Percentiles rank a stretch among this genome's conserved stretches.
These are phyloP conservation scores for Berkeleyomyces basicola DNA, from an alignment of 2,329 filamentous ascomycete genomes.

Conservation along the genomic window DNA sequence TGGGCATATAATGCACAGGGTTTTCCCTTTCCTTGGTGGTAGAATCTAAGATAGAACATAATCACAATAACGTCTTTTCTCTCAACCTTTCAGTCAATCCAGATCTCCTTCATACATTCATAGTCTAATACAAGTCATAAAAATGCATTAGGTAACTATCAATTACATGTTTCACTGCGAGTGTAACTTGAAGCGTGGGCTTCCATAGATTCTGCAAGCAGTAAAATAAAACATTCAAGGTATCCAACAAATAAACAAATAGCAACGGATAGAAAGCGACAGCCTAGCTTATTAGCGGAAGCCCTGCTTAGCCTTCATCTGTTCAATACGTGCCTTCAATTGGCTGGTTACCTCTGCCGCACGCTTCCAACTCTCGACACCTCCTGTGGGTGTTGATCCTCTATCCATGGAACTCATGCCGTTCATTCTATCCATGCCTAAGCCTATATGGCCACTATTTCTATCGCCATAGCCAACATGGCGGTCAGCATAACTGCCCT, in stretches of 20 bases:
- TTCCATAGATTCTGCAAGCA: neutral
- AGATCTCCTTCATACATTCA: too few species aligned
- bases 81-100: too few species aligned
- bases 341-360: slow-evolving; percentile 96
- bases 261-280: neutral
- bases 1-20: too few species aligned
- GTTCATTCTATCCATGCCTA: slow-evolving; percentile 3
- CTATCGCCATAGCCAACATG: neutral
- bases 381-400: slow-evolving; percentile 18
- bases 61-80: too few species aligned
- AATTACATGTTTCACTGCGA: neutral
- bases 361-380: slow-evolving; percentile 86
- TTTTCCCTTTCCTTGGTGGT: too few species aligned
- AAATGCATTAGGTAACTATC: neutral
- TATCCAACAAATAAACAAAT: slow-evolving; percentile 3
- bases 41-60: too few species aligned
- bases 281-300: slow-evolving; percentile 6
- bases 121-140: slow-evolving; percentile 1
- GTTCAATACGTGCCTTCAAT: slow-evolving; percentile 90
- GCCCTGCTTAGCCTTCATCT: slow-evolving; percentile 61
- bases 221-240: neutral
- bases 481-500: slow-evolving; percentile 8
- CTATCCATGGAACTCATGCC: neutral
- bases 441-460: neutral
- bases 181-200: neutral